Evolutionary conservation across 2,329 filamentous ascomycete species (phyloP).

Genomic region (Sordariomycetes sp.): DNA sequence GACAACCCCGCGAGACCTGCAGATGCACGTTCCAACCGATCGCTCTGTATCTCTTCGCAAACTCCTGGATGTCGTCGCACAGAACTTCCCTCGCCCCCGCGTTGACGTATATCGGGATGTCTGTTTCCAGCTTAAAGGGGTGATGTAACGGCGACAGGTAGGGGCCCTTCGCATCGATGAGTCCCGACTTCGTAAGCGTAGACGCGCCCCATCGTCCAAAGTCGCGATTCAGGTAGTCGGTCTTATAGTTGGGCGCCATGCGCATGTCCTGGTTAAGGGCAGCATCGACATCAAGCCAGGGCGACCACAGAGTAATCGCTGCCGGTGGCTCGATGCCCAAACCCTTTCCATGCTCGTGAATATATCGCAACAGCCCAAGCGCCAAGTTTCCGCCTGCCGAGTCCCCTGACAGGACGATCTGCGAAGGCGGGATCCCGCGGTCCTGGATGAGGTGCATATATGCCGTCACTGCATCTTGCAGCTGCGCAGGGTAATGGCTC

Average conservation of each 20-base stretch:
- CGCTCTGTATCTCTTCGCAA: conserved; percentile 7
- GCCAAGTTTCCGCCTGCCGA: conserved; percentile 20
- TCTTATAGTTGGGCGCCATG: conserved; percentile 7
- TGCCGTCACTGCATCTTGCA: conserved; percentile 20
- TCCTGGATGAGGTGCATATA: conserved; percentile 15
- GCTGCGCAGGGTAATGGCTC: conserved; percentile 17
- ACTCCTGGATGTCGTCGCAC: conserved; percentile 10
- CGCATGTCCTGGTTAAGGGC: conserved; percentile 11
- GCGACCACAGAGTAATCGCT: conserved; percentile 12
- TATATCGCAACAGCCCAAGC: conserved; percentile 19
- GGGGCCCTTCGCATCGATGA: conserved; percentile 1
- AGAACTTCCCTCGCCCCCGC: conserved; percentile 12
- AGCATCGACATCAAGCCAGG: conserved; percentile 14
- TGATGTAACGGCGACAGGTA: conserved; percentile 9
- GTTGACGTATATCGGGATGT: conserved; percentile 13
- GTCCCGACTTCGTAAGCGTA: conserved; percentile 6
- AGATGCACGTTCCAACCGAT: conserved; percentile 10
- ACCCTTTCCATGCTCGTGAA: conserved; percentile 12
- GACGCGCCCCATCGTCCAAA: conserved; percentile 11
- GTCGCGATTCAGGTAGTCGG: conserved; percentile 11
- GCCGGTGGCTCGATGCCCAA: conserved; percentile 11
- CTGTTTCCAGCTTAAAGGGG: conserved; percentile 7
- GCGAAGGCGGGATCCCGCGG: conserved; percentile 12
- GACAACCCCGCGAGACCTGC: conserved; percentile 6
- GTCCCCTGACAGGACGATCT: conserved; percentile 22